Evolutionary conservation across 495 filamentous ascomycete genomes (phyloP).

Genomic region (Oidiodendron maius): DNA sequence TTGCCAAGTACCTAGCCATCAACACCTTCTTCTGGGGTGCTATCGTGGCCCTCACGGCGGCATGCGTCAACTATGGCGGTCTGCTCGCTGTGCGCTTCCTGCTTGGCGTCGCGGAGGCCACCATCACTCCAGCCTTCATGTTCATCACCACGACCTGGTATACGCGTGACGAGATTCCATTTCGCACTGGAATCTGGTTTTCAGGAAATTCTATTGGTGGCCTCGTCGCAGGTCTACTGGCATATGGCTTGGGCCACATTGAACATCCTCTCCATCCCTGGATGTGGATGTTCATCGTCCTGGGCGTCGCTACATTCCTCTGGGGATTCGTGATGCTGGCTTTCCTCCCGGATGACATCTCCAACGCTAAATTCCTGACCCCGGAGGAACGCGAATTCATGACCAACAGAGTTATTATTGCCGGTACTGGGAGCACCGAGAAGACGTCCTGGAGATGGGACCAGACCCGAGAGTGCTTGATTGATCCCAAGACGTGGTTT

Average conservation of each 20-base stretch:
- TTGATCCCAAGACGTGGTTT: conserved; percentile 38
- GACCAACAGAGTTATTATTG: conserved; percentile 29
- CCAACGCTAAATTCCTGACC: conserved; percentile 61
- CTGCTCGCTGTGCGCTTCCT: conserved; percentile 40
- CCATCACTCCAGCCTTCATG: conserved; percentile 56
- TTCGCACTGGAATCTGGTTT: conserved; percentile 56
- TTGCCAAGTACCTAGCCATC: conserved; percentile 53
- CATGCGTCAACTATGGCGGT: conserved; percentile 23
- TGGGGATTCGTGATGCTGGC: conserved; percentile 56
- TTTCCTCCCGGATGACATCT: conserved; percentile 62
- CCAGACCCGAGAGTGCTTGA: conserved; percentile 31
- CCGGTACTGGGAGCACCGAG: conserved; percentile 27
- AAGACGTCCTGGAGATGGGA: conserved; percentile 29
- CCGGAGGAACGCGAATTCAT: conserved; percentile 43
- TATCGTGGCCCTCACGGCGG: conserved; percentile 48
- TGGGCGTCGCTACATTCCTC: conserved; percentile 52
- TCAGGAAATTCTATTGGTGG: conserved; percentile 49
- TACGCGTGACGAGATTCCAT: conserved; percentile 52
- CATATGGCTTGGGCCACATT: conserved; percentile 20
- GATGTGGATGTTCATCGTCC: conserved; percentile 50
- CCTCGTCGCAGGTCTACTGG: conserved; percentile 8
- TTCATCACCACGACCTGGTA: conserved; percentile 58
- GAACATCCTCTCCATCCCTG: conserved; percentile 39
- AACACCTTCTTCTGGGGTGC: conserved; percentile 55
- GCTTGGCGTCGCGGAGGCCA: conserved; percentile 34